Percentiles rank a stretch among this genome's conserved stretches.
Conservation (phyloP, 139 green algal genomes). For the Cymbomonas tetramitiformis region DNA sequence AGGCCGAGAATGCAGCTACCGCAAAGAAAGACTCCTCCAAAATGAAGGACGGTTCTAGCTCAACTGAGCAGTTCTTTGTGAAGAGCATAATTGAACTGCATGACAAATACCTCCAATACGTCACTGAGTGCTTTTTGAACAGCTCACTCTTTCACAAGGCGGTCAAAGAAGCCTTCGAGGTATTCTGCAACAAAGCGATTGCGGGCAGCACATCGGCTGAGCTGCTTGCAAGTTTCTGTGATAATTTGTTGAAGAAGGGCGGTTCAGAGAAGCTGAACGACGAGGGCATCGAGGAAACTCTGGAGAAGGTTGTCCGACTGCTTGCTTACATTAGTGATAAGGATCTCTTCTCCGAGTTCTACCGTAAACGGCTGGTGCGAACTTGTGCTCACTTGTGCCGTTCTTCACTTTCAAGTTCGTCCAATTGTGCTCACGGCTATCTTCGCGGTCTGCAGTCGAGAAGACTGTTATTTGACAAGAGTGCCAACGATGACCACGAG, state of each 20-base stretch:
- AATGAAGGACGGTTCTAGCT: slow-evolving; percentile 43
- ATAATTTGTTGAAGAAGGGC: slow-evolving; percentile 90
- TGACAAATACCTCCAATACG: slow-evolving; percentile 74
- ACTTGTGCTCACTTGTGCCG: too few species aligned
- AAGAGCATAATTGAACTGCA: slow-evolving; percentile 75
- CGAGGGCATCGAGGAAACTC: slow-evolving; percentile 76
- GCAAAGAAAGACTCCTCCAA: slow-evolving; percentile 4
- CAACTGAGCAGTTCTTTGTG: slow-evolving; percentile 77
- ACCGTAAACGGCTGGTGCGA: slow-evolving; percentile 49
- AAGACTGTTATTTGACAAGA: slow-evolving; percentile 66
- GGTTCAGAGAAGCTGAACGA: slow-evolving; percentile 81
- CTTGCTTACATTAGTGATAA: slow-evolving; percentile 93
- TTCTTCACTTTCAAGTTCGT: too few species aligned
- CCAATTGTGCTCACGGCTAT: too few species aligned
- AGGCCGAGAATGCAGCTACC: slow-evolving; percentile 28
- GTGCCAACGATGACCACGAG: slow-evolving; percentile 82
- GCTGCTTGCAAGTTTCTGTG: slow-evolving; percentile 92
- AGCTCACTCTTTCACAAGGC: slow-evolving; percentile 86
- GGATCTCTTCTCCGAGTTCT: slow-evolving; percentile 88
- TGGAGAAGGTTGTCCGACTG: slow-evolving; percentile 95
- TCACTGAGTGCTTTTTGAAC: slow-evolving; percentile 52
- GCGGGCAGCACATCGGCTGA: slow-evolving; percentile 66
- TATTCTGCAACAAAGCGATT: slow-evolving; percentile 93
- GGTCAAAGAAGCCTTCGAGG: slow-evolving; percentile 95
- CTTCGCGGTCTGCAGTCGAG: too few species aligned